These are phyloP conservation scores for Debaryomycetaceae sp. DNA, from an alignment of 1,139 yeast genomes.

Conservation along the genomic window DNA sequence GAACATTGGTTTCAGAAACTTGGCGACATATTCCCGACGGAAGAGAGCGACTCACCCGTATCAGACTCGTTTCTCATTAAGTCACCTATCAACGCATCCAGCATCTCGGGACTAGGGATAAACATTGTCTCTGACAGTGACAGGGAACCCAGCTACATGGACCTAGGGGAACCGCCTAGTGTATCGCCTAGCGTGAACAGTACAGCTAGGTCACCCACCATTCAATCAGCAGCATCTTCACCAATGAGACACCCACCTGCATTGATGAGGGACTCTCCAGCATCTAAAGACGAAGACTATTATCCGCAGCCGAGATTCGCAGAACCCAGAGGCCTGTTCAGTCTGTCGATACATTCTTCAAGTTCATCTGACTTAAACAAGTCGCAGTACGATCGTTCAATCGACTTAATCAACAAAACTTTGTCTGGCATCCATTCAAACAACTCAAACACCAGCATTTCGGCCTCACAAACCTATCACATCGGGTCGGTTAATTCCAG, in stretches of 20 bases:
- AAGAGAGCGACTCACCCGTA: conserved; percentile 21
- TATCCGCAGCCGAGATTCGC: not conserved
- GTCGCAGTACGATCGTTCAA: conserved; percentile 20
- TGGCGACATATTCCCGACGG: conserved; percentile 29
- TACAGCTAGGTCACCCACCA: not conserved
- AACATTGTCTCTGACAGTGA: conserved; percentile 21
- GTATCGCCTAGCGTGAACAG: not conserved
- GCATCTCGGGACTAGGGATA: conserved; percentile 36
- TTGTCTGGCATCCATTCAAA: conserved; percentile 12
- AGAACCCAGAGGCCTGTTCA: conserved; percentile 3
- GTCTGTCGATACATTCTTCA: conserved; percentile 10
- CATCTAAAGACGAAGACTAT: not conserved
- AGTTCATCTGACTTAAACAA: conserved; percentile 19
- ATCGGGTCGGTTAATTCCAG: conserved; percentile 9
- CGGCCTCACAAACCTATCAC: not conserved
- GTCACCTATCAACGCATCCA: conserved; percentile 14
- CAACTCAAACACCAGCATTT: not conserved
- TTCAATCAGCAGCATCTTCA: not conserved
- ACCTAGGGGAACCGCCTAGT: not conserved
- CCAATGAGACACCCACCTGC: not conserved
- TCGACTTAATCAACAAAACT: conserved; percentile 26
- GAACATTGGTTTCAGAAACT: conserved; percentile 26
- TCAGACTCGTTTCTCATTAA: conserved; percentile 20
- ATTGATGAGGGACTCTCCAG: not conserved
- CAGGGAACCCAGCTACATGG: not conserved